Percentiles rank a stretch among this genome's conserved stretches.
phyloP scores from a whole-genome alignment of 305 asterid species.

The Stenogyne calaminthoides region DNA sequence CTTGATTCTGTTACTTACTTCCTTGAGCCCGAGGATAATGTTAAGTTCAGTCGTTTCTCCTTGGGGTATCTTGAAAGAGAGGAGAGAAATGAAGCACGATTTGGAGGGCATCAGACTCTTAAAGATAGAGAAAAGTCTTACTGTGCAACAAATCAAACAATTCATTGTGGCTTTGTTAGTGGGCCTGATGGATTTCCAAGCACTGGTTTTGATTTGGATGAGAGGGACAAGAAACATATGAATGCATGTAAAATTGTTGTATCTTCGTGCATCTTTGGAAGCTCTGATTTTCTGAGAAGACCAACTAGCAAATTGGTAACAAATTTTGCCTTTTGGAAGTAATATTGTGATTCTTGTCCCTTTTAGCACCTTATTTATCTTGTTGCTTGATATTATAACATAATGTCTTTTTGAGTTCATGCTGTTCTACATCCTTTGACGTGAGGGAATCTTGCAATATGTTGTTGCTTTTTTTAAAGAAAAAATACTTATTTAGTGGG shows the following conservation, averaged over 20 bases:
- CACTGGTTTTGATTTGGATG: conserved; percentile 83
- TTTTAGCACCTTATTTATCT: not conserved
- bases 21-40: conserved; percentile 69
- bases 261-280: conserved; percentile 94
- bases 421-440: conserved; percentile 4
- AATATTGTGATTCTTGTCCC: conserved; percentile 1
- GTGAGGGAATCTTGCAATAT: not conserved
- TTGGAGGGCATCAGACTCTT: conserved; percentile 89
- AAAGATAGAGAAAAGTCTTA: conserved; percentile 77
- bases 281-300: conserved; percentile 86
- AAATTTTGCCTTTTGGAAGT: conserved; percentile 22
- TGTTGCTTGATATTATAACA: not conserved
- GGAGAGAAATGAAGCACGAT: conserved; percentile 52
- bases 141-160: conserved; percentile 67
- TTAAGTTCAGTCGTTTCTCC: conserved; percentile 67
- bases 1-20: conserved; percentile 63
- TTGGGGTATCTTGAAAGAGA: conserved; percentile 72
- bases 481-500: not conserved
- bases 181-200: conserved; percentile 56
- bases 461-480: not conserved
- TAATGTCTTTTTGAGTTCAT: conserved; percentile 12
- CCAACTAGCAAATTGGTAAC: conserved; percentile 93
- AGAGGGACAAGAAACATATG: conserved; percentile 70
- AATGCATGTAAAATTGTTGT: conserved; percentile 66
- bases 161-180: conserved; percentile 88